These are phyloP conservation scores for Paramecium biaurelia DNA, from an alignment of 73 alveolate genomes.

Conservation along the genomic window DNA sequence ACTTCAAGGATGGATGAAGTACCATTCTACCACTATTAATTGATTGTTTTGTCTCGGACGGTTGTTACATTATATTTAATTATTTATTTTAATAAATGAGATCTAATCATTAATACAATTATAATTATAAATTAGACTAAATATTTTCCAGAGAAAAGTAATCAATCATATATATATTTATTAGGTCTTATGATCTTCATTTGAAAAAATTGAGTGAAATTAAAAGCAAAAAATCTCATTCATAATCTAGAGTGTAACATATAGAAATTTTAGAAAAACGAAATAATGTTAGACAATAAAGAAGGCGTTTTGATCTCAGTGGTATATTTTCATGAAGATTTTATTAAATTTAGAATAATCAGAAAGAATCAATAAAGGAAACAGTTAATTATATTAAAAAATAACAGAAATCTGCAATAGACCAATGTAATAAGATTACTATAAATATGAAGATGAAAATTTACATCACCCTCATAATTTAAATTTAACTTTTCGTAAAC, in stretches of 20 bases:
- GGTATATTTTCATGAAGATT: neutral
- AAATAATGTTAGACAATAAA: constrained; percentile 1
- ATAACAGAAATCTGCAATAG: constrained; percentile 26
- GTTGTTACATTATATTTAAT: constrained; percentile 34
- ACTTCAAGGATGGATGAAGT: constrained; percentile 15
- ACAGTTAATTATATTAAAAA: constrained; percentile 3
- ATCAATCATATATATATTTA: neutral
- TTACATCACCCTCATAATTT: constrained; percentile 33
- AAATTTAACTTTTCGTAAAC: constrained; percentile 26
- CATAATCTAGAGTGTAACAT: neutral
- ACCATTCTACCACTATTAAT: constrained; percentile 31
- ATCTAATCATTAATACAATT: constrained; percentile 38
- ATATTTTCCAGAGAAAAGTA: constrained; percentile 47
- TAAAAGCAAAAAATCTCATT: neutral
- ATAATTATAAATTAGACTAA: constrained; percentile 41
- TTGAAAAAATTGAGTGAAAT: constrained; percentile 9
- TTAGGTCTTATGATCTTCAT: constrained; percentile 40
- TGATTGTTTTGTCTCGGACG: constrained; percentile 31
- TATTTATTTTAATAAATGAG: constrained; percentile 19
- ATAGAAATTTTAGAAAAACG: constrained; percentile 23
- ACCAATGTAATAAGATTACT: neutral
- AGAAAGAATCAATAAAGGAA: constrained; percentile 3
- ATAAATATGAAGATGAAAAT: constrained; percentile 26
- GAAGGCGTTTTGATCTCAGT: constrained; percentile 11
- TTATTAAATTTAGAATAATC: neutral